Evolutionary conservation across 2,329 filamentous ascomycete genomes (phyloP).

Genomic region (Nemania sp.): DNA sequence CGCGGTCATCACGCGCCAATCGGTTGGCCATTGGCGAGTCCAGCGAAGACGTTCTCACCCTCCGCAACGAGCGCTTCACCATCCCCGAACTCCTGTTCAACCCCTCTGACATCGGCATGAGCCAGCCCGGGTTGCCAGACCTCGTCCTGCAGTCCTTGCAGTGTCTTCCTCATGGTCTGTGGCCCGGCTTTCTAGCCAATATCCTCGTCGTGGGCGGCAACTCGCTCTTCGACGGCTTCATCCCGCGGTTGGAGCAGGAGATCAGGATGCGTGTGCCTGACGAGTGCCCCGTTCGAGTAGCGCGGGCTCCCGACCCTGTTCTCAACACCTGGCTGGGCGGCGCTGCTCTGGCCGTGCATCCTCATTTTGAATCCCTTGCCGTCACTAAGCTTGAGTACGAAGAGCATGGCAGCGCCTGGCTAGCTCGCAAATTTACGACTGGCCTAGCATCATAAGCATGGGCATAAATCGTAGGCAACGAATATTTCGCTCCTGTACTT

Average conservation of each 20-base stretch:
- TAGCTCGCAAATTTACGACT: conserved; percentile 69
- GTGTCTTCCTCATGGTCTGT: conserved; percentile 77
- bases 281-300: conserved; percentile 77
- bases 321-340: conserved; percentile 85
- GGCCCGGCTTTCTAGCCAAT: conserved; percentile 83
- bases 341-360: conserved; percentile 73
- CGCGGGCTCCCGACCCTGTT: conserved; percentile 71
- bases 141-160: conserved; percentile 80
- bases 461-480: neutral
- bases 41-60: conserved; percentile 79
- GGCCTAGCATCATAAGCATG: conserved; percentile 39
- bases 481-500: neutral
- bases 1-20: conserved; percentile 57
- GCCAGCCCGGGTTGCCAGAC: conserved; percentile 80
- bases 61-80: conserved; percentile 89
- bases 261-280: conserved; percentile 72
- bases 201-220: conserved; percentile 89
- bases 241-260: conserved; percentile 77
- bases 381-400: conserved; percentile 92
- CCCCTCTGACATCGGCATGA: conserved; percentile 82
- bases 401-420: conserved; percentile 78
- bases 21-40: conserved; percentile 51
- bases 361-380: conserved; percentile 66
- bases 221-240: conserved; percentile 77
- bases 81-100: conserved; percentile 90